Percentiles rank a stretch among this genome's conserved stretches.
Evolutionary conservation across 495 filamentous ascomycete species (phyloP).

Genomic region (Xeromyces bisporus): DNA sequence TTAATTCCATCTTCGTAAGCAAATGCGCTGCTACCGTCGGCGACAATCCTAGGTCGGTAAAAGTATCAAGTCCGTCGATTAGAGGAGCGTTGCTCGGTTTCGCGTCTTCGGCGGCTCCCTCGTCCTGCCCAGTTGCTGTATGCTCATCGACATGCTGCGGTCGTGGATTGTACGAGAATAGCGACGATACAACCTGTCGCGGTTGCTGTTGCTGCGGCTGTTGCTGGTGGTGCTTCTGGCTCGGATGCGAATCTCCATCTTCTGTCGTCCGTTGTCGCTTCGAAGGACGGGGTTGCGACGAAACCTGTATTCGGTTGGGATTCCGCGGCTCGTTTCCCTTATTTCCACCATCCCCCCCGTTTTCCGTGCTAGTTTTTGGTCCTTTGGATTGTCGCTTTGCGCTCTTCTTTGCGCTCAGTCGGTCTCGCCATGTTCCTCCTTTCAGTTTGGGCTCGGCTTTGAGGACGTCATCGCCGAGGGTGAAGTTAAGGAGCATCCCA

Average conservation of each 20-base stretch:
- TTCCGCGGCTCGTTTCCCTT: slow-evolving; percentile 13
- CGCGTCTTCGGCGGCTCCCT: slow-evolving; percentile 36
- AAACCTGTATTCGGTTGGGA: slow-evolving; percentile 23
- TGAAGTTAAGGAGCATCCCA: slow-evolving; percentile 89
- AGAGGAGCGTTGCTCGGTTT: slow-evolving; percentile 91
- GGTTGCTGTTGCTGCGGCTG: slow-evolving; percentile 16
- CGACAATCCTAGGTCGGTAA: slow-evolving; percentile 67
- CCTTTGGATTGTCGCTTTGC: slow-evolving; percentile 32
- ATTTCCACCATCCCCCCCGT: slow-evolving; percentile 1
- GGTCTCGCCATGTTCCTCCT: slow-evolving; percentile 82
- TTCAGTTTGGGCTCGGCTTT: slow-evolving; percentile 55
- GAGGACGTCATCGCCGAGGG: slow-evolving; percentile 42
- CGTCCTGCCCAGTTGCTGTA: slow-evolving; percentile 25
- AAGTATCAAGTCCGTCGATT: slow-evolving; percentile 64
- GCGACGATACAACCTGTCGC: slow-evolving; percentile 61
- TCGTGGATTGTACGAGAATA: slow-evolving; percentile 76
- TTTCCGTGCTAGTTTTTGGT: slow-evolving; percentile 5
- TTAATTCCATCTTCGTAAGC: slow-evolving; percentile 69
- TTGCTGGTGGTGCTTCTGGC: slow-evolving; percentile 5
- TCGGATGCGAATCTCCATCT: slow-evolving; percentile 5
- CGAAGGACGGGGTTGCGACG: slow-evolving; percentile 12
- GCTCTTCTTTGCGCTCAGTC: slow-evolving; percentile 63
- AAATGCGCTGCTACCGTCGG: slow-evolving; percentile 63
- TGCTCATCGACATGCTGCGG: slow-evolving; percentile 37
- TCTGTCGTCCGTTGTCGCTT: slow-evolving; percentile 25